Evolutionary conservation across 169 alveolate species (phyloP).

Genomic region (Pseudocohnilembus persalinus): DNA sequence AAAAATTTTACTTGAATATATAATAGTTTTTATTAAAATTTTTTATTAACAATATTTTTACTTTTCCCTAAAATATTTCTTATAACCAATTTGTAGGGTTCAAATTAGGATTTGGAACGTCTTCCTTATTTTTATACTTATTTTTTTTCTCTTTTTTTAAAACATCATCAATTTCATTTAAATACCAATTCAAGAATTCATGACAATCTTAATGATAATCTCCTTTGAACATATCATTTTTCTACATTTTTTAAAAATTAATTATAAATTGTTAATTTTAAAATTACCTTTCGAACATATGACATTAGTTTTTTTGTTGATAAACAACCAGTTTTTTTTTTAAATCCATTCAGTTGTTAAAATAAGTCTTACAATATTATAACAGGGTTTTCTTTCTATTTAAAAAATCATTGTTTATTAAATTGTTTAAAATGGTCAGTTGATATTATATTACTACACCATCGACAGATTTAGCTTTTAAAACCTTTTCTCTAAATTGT

Average conservation of each 20-base stretch:
- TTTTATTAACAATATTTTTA: conserved; percentile 2
- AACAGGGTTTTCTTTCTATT: not conserved
- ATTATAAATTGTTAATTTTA: conserved; percentile 28
- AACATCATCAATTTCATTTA: conserved; percentile 57
- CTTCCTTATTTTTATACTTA: conserved; percentile 14
- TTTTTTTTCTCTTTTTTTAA: conserved; percentile 38
- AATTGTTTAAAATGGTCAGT: not conserved
- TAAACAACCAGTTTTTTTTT: not conserved
- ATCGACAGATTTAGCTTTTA: conserved; percentile 31
- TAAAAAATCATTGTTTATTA: not conserved
- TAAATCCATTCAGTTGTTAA: not conserved
- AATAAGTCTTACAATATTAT: not conserved
- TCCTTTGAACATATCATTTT: conserved; percentile 62
- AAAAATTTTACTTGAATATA: conserved; percentile 62
- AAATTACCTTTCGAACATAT: conserved; percentile 43
- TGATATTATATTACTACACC: conserved; percentile 24
- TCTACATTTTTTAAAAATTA: conserved; percentile 51
- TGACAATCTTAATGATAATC: conserved; percentile 79
- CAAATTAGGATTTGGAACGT: not conserved
- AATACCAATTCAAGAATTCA: conserved; percentile 70
- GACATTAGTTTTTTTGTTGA: conserved; percentile 18
- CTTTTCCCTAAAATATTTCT: not conserved
- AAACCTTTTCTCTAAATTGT: conserved; percentile 46
- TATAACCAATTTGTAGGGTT: not conserved
- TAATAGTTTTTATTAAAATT: conserved; percentile 1